Evolutionary conservation across 2,329 filamentous ascomycete species (phyloP).

Genomic region (Arthrobotrys pseudoclavata): DNA sequence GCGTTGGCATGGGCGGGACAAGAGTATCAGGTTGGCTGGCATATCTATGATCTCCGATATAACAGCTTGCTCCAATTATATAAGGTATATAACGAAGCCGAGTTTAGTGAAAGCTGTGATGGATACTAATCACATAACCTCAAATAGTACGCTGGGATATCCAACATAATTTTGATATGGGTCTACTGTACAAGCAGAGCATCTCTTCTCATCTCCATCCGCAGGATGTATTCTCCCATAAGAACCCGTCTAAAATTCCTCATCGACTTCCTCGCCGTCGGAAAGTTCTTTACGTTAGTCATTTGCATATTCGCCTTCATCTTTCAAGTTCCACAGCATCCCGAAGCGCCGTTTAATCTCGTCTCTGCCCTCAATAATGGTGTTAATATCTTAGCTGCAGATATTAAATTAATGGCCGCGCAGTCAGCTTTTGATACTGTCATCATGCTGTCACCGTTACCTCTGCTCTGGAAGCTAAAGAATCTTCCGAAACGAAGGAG

Average conservation of each 20-base stretch:
- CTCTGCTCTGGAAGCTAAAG: slow-evolving; percentile 54
- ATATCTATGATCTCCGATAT: slow-evolving; percentile 49
- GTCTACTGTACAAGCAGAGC: slow-evolving; percentile 53
- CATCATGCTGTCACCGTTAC: slow-evolving; percentile 40
- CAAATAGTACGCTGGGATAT: slow-evolving; percentile 30
- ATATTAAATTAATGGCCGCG: slow-evolving; percentile 42
- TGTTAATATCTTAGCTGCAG: slow-evolving; percentile 16
- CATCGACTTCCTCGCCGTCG: slow-evolving; percentile 49
- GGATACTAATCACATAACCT: not conserved
- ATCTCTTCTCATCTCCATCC: slow-evolving; percentile 52
- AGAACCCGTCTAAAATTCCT: slow-evolving; percentile 47
- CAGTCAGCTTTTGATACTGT: slow-evolving; percentile 51
- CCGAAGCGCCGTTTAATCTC: slow-evolving; percentile 43
- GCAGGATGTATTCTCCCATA: slow-evolving; percentile 56
- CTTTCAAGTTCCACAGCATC: slow-evolving; percentile 48
- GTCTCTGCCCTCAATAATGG: slow-evolving; percentile 39
- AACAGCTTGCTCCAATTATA: slow-evolving; percentile 37
- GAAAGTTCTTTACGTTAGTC: slow-evolving; percentile 41
- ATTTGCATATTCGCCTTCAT: slow-evolving; percentile 44
- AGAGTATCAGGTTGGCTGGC: slow-evolving; percentile 48
- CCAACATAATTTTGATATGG: slow-evolving; percentile 50
- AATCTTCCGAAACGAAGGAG: slow-evolving; percentile 29
- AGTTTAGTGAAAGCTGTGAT: not conserved
- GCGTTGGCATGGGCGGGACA: slow-evolving; percentile 16
- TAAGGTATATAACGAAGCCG: slow-evolving; percentile 34